phyloP scores from a whole-genome alignment of 148 eudicot species.

The Camellia japonica region DNA sequence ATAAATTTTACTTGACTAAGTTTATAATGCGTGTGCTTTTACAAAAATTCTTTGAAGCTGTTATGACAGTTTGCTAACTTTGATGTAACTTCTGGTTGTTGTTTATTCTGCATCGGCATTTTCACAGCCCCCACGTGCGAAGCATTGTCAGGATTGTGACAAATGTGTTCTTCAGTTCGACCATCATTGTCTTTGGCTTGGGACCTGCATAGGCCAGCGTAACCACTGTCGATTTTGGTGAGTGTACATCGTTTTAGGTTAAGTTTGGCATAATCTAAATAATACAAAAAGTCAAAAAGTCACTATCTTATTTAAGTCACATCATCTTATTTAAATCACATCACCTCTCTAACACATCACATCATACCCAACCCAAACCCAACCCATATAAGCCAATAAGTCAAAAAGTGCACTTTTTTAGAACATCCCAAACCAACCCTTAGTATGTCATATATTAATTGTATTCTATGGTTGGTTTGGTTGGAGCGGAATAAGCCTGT shows the following conservation, averaged over 20 bases:
- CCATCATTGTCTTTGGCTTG: constrained; percentile 99
- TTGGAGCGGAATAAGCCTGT: no score
- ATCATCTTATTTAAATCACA: no score
- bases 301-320: no score
- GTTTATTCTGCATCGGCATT: constrained; percentile 10
- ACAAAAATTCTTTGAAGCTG: not conserved
- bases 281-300: no score
- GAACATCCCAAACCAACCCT: no score
- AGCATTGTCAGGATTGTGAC: constrained; percentile 97
- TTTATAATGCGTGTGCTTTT: not conserved
- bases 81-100: not conserved
- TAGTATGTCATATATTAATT: not conserved
- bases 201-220: constrained; percentile 92
- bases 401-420: no score
- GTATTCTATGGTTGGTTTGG: no score
- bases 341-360: no score
- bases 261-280: no score
- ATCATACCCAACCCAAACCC: no score
- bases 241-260: constrained; percentile 27
- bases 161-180: constrained; percentile 97
- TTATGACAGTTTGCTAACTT: not conserved
- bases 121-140: constrained; percentile 96
- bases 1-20: not conserved
- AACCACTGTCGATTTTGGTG: constrained; percentile 97
- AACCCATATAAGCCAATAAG: no score